Evolutionary conservation across 805 yeast species (phyloP), one percentile per base, ranked within the genome.

Genomic region (Kodamaea jinghongensis): DNA sequence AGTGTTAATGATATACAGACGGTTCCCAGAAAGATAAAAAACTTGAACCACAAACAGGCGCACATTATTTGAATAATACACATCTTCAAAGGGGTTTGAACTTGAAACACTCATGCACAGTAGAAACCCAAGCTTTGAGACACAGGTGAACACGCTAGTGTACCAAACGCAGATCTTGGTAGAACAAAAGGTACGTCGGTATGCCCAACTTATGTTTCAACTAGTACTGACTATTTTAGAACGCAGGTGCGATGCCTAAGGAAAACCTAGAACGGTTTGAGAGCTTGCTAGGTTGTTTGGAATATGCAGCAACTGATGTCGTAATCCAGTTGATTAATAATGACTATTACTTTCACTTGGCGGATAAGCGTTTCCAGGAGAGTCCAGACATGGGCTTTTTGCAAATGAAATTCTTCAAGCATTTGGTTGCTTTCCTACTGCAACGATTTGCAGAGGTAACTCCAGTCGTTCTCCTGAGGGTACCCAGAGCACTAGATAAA

Each of bases 291-390:
- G 13, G 25, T 25, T 29, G 32, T 32, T 31, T 38, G 20, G 23
- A 34, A 28, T 34, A 6, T 38, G 36, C 26, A 3, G n/a, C 34
- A 11, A 26, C 33, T 20, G 34, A 20, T 7, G 15, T 12, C 6
- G 26, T 29, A 13, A n/a, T 34, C 10, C 16, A 14, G 4, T 29
- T 39, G 31, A 25, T 39, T 3, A 2, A 11, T 6, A n/a, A 16
- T 2, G 42, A 34, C 17, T 39, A 34, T 23, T 39, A 33, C 25
- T 17, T 20, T 12, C 22, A 33, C 13, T 23, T 39, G 14, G 42
- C 42, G 2, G 28, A 12, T 7, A 4, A 33, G 13, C 17, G 17
- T 10, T 12, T 12, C 3, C 7, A 9, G 3, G 13, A 17, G 16
- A 20, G 12, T 14, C 26, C 17, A 10, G 38, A 38, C 11, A 15